Percentiles rank a stretch among this genome's conserved stretches.
Conservation (phyloP, 768 basidiomycete species). For the Scleroderma bovista region DNA sequence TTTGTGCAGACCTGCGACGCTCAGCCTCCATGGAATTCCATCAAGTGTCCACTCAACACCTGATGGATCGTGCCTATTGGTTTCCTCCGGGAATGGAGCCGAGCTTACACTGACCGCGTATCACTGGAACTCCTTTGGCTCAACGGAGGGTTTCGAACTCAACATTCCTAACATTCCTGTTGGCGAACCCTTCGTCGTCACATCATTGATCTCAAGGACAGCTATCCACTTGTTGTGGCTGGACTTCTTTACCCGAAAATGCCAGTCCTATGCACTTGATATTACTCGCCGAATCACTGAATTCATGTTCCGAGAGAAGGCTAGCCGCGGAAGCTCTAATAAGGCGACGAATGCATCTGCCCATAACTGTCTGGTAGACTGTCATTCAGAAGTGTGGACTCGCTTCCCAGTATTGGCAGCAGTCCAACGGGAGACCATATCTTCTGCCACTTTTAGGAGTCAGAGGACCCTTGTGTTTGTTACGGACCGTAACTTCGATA, state of each 20-base stretch:
- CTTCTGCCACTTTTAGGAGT: constrained; percentile 22
- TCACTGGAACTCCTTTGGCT: constrained; percentile 51
- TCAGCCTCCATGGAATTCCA: constrained; percentile 31
- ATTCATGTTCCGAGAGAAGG: constrained; percentile 45
- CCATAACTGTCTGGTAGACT: constrained; percentile 46
- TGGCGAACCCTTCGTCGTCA: constrained; percentile 26
- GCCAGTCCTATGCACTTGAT: constrained; percentile 39
- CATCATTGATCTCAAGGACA: constrained; percentile 37
- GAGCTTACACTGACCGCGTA: constrained; percentile 30
- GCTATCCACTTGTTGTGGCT: constrained; percentile 40
- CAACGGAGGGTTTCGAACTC: constrained; percentile 34
- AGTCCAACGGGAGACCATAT: constrained; percentile 35
- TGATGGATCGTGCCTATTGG: constrained; percentile 44
- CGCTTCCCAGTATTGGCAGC: constrained; percentile 50
- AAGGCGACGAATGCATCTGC: constrained; percentile 13
- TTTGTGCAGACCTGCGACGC: constrained; percentile 33
- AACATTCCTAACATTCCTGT: constrained; percentile 21
- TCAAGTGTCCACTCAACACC: constrained; percentile 36
- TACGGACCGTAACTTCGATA: constrained; percentile 26
- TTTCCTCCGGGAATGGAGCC: constrained; percentile 17
- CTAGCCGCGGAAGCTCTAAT: constrained; percentile 10
- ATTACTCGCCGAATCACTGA: constrained; percentile 50
- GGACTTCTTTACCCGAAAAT: constrained; percentile 21
- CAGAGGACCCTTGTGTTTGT: constrained; percentile 36
- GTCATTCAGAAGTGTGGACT: constrained; percentile 47